Conservation (phyloP, 768 basidiomycete species). For the Epithele typhae region DNA sequence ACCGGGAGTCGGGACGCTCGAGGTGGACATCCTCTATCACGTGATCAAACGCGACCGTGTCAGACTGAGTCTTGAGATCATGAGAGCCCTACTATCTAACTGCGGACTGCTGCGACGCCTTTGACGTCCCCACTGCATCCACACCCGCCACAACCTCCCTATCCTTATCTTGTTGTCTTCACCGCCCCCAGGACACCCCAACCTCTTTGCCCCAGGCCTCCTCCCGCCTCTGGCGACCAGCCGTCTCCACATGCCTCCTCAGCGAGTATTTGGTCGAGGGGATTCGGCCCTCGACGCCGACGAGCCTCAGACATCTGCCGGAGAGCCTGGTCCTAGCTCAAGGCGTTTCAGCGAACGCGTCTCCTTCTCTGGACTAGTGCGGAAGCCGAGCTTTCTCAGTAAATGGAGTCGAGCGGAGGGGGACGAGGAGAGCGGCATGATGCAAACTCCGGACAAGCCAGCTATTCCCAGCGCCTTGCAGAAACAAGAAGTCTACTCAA, state of each 20-base stretch:
- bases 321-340: conserved; percentile 1
- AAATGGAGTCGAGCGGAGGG: conserved; percentile 16
- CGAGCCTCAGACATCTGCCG: conserved; percentile 1
- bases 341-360: conserved; percentile 13
- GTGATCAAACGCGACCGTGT: no score
- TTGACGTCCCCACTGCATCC: no score
- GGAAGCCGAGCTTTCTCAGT: conserved; percentile 19
- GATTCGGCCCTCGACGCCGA: conserved; percentile 12
- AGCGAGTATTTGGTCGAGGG: conserved; percentile 14
- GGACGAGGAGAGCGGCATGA: conserved; percentile 20
- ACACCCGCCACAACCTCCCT: no score
- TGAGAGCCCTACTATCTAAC: no score
- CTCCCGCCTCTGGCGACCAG: no score
- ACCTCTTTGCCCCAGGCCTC: no score
- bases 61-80: no score
- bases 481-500: conserved; percentile 60
- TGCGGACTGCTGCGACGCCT: no score
- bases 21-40: no score
- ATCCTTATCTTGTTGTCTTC: no score
- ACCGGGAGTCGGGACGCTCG: no score
- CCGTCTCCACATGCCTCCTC: conserved; percentile 7
- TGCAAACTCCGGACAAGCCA: conserved; percentile 41
- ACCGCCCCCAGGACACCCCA: no score
- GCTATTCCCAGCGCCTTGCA: conserved; percentile 76
- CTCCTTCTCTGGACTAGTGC: conserved; percentile 21